Evolutionary conservation across 345 rosid genomes (phyloP).

Genomic region (Pistacia atlantica): DNA sequence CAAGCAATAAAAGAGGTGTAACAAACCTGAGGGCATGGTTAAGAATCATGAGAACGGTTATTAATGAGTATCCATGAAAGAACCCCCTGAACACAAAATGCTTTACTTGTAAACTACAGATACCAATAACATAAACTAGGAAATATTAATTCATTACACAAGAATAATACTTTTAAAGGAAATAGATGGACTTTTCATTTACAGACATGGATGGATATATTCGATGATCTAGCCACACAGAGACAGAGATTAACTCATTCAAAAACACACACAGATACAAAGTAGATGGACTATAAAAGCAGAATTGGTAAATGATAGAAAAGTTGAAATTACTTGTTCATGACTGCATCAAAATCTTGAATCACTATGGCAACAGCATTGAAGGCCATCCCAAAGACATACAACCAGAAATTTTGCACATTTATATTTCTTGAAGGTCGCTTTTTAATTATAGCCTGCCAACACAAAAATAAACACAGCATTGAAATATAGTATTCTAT

Average conservation of each 20-base stretch:
- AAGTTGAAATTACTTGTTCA: conserved; percentile 63
- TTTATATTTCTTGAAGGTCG: conserved; percentile 93
- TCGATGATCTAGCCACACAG: neutral
- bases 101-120: conserved; percentile 9
- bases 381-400: conserved; percentile 93
- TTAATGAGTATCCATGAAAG: conserved; percentile 90
- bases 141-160: neutral
- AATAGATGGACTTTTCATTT: neutral
- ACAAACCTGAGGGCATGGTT: conserved; percentile 93
- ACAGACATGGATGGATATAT: neutral
- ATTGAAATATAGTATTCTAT: neutral
- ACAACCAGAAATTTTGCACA: conserved; percentile 96
- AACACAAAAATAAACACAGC: conserved; percentile 26
- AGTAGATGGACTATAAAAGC: conserved; percentile 1
- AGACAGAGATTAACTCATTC: neutral
- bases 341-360: conserved; percentile 93
- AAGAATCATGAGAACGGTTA: conserved; percentile 87
- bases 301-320: conserved; percentile 18
- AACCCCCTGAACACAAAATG: conserved; percentile 66
- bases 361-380: conserved; percentile 85
- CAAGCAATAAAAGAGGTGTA: conserved; percentile 19
- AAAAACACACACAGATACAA: neutral
- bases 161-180: neutral
- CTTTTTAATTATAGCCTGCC: conserved; percentile 92
- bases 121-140: conserved; percentile 9